Base-by-base conservation (phyloP, 2,329 filamentous ascomycete genomes). In the Orbilia oligospora region DNA sequence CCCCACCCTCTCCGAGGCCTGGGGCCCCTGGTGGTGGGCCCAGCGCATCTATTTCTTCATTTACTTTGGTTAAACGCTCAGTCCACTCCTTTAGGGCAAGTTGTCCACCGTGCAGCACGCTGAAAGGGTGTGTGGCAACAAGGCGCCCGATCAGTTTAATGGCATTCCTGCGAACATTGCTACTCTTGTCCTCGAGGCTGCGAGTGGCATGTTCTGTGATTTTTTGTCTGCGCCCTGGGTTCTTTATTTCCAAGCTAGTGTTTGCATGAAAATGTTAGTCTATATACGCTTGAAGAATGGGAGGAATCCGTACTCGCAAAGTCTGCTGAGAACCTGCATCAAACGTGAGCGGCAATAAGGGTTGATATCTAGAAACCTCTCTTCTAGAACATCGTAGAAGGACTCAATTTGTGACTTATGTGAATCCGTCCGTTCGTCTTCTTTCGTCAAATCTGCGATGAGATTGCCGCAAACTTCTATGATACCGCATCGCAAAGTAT, bases 381-480 rank as follows among this genome's bases (percentile, higher is more conserved):
- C 95, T 83, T 99, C 94, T 1, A 99, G 87, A 0, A 98, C 94
- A 82, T 98, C 95, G 82, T 98, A 98, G 84, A 98, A 99, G 20
- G 94, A 94, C 81, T 97, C 96, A 78, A 99, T 92, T 84, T 99
- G 96, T 0, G 92, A 93, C 84, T 97, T 97, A 86, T 95, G 91
- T 83, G 96, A 96, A 82, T 98, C 95, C 82, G 91, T 93, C 65
- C 93, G 90, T 84, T 98, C 95, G 51, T 81, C 80, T 83, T 97
- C 93, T 83, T 92, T 95, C 85, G 92, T 97, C 51, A 99, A 88
- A 85, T 97, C 92, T 16, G 90, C 89, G 82, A 99, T 92, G 85
- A 99, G 90, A 84, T 99, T 98, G 65, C 96, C 97, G 84, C 94
- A 98, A 5, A 99, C 94, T 84, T 99, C 96, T 76, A 99, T 97